Conservation (phyloP, 805 yeast species). For the Ogataea methanolica region DNA sequence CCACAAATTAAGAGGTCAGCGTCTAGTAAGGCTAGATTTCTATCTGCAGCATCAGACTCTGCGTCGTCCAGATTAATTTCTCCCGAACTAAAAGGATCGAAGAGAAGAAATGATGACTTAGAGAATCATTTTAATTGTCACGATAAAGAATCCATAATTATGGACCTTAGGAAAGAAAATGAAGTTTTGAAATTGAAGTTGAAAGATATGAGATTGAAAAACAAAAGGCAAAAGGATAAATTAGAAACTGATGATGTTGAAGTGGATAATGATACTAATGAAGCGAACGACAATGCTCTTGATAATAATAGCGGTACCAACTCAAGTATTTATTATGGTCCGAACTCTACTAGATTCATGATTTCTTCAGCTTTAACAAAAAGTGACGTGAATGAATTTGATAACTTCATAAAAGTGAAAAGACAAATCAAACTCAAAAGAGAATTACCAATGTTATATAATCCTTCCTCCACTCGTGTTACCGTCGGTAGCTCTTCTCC, state of each 20-base stretch:
- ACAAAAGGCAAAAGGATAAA: constrained; percentile 15
- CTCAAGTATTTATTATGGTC: constrained; percentile 45
- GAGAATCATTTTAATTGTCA: background rate
- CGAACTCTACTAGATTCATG: constrained; percentile 46
- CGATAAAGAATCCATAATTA: constrained; percentile 10
- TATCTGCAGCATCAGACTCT: background rate
- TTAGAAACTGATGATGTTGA: constrained; percentile 12
- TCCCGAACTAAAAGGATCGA: background rate
- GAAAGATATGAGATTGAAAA: constrained; percentile 21
- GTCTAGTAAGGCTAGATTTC: background rate
- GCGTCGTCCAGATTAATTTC: background rate
- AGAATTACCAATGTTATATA: constrained; percentile 21
- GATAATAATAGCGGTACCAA: constrained; percentile 9
- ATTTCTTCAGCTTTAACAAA: constrained; percentile 29
- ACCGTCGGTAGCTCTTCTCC: background rate
- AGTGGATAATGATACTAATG: background rate
- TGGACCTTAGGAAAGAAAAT: constrained; percentile 23
- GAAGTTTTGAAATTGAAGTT: constrained; percentile 25
- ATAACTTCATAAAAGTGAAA: constrained; percentile 25
- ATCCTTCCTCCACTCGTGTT: constrained; percentile 1
- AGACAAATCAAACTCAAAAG: constrained; percentile 27
- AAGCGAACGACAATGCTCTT: background rate
- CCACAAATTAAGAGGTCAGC: background rate
- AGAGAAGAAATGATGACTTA: background rate
- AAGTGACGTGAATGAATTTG: constrained; percentile 26